Evolutionary conservation across 208 protist species (phyloP).

Genomic region (Leptomonas pyrrhocoris): DNA sequence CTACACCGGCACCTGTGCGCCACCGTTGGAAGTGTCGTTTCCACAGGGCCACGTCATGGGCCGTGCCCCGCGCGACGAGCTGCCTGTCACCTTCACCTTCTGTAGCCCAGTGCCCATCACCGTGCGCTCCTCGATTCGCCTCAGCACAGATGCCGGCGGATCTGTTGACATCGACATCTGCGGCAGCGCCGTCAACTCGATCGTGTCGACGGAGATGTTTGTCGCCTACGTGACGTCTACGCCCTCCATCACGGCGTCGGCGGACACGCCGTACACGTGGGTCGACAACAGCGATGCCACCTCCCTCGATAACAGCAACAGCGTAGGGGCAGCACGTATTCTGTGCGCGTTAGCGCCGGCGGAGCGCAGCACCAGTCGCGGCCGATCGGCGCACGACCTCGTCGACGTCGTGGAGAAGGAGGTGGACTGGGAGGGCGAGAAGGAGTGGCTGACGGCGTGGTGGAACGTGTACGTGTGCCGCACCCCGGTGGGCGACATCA

Average conservation of each 20-base stretch:
- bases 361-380: background rate
- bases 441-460: conserved; percentile 72
- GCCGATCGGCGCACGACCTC: conserved; percentile 7
- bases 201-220: conserved; percentile 75
- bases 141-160: conserved; percentile 79
- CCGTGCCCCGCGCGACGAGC: conserved; percentile 32
- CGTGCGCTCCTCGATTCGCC: conserved; percentile 72
- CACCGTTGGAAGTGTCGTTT: conserved; percentile 83
- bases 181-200: conserved; percentile 87
- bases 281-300: background rate
- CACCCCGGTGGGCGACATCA: conserved; percentile 58
- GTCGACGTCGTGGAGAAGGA: conserved; percentile 29
- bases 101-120: conserved; percentile 33
- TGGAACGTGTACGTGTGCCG: conserved; percentile 79
- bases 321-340: background rate
- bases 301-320: too few relatives aligned
- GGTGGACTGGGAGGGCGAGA: conserved; percentile 27
- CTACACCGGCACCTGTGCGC: conserved; percentile 68
- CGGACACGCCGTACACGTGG: conserved; percentile 25
- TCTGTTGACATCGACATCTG: conserved; percentile 78
- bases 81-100: conserved; percentile 81
- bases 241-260: conserved; percentile 36
- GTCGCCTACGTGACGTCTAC: conserved; percentile 36
- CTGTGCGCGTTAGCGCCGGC: conserved; percentile 9
- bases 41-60: conserved; percentile 61